Evolutionary conservation across 139 green algal species (phyloP).

Genomic region (Auxenochlorella pyrenoidosa): DNA sequence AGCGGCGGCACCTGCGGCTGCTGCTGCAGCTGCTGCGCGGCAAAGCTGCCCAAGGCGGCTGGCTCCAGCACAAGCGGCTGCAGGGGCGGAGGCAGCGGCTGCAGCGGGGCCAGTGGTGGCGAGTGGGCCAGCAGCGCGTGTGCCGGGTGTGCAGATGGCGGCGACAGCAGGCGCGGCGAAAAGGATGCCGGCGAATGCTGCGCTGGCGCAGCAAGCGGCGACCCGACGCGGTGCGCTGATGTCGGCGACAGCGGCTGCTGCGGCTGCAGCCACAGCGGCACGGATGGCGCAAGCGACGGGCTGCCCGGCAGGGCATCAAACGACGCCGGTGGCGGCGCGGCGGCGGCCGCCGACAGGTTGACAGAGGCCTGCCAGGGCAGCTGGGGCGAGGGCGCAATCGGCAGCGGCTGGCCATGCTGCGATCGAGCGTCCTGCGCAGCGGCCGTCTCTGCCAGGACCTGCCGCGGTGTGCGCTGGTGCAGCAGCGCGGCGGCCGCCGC

Average conservation of each 20-base stretch:
- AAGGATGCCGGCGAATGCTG: neutral
- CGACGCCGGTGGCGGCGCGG: no score
- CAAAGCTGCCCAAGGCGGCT: no score
- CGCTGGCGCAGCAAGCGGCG: no score
- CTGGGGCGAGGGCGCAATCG: neutral
- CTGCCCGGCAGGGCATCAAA: no score
- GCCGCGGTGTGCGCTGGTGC: neutral
- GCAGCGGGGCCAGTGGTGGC: neutral
- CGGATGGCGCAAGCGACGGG: no score
- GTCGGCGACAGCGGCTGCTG: neutral
- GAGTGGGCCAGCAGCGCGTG: neutral
- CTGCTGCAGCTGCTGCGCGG: slow-evolving; percentile 2
- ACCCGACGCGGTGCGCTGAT: no score
- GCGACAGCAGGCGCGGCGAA: neutral
- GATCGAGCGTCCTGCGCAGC: neutral
- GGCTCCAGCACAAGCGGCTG: neutral
- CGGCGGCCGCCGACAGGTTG: no score
- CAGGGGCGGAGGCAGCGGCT: neutral
- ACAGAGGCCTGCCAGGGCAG: slow-evolving; percentile 1
- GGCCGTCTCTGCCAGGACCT: neutral
- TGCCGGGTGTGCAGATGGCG: neutral
- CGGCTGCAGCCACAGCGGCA: slow-evolving; percentile 2
- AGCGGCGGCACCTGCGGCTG: neutral
- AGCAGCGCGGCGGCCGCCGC: neutral
- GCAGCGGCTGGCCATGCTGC: neutral